A percentile compares a stretch with the other conserved stretches of the same genome.
phyloP scores from a whole-genome alignment of 2,329 filamentous ascomycete genomes.

The Beauveria medogensis region DNA sequence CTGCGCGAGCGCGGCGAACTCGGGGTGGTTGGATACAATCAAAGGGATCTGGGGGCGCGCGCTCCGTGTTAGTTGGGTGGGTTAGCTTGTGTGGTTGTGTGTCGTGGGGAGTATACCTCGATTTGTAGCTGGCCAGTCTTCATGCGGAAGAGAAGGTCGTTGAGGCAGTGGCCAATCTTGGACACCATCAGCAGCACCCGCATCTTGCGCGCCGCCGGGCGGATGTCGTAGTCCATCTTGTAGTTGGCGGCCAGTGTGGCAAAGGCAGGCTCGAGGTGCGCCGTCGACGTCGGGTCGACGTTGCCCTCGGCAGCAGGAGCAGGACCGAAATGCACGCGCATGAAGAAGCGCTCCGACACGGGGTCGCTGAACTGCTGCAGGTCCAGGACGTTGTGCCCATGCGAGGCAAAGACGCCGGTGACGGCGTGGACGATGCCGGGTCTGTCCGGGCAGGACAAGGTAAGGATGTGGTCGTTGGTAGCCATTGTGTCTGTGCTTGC shows the following conservation, averaged over 20 bases:
- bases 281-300: slow-evolving; percentile 28
- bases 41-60: slow-evolving; percentile 44
- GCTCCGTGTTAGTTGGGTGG: not conserved
- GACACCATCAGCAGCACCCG: slow-evolving; percentile 82
- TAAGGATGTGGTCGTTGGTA: slow-evolving; percentile 59
- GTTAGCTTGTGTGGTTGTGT: not conserved
- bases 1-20: slow-evolving; percentile 59
- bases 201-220: slow-evolving; percentile 60
- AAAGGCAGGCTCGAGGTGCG: slow-evolving; percentile 48
- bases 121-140: slow-evolving; percentile 67
- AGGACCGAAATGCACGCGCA: slow-evolving; percentile 76
- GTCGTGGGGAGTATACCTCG: slow-evolving; percentile 32
- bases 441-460: slow-evolving; percentile 76
- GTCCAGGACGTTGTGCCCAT: slow-evolving; percentile 74
- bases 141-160: slow-evolving; percentile 74
- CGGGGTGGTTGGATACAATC: slow-evolving; percentile 76
- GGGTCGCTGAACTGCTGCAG: slow-evolving; percentile 79
- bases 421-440: slow-evolving; percentile 80
- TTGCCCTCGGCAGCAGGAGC: slow-evolving; percentile 29
- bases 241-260: slow-evolving; percentile 53
- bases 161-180: slow-evolving; percentile 80
- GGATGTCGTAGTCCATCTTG: slow-evolving; percentile 63
- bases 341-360: slow-evolving; percentile 70
- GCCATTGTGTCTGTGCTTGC: slow-evolving; percentile 25
- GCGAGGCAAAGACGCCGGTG: slow-evolving; percentile 64